Percentiles rank a stretch among this genome's conserved stretches.
These are phyloP conservation scores for Huntiella decipiens DNA, from an alignment of 2,329 filamentous ascomycete species.

Conservation along the genomic window DNA sequence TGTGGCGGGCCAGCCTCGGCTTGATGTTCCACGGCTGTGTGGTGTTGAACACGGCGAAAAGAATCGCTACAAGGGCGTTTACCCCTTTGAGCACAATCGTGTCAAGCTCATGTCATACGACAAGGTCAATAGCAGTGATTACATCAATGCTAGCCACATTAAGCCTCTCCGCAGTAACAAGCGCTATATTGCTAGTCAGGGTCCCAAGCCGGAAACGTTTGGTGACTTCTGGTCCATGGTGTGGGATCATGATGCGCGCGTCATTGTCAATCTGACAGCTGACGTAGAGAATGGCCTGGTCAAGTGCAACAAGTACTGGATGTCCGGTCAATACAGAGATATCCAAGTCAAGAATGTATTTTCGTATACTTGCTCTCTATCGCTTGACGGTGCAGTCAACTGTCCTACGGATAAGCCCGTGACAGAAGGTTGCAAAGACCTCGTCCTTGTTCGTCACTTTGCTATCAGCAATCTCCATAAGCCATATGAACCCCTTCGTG, in stretches of 20 bases:
- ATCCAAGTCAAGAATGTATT: slow-evolving; percentile 59
- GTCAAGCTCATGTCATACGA: slow-evolving; percentile 49
- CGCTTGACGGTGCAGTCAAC: slow-evolving; percentile 28
- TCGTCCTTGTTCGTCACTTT: slow-evolving; percentile 73
- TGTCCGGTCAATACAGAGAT: slow-evolving; percentile 54
- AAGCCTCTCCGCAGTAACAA: slow-evolving; percentile 68
- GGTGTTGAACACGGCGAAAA: slow-evolving; percentile 89
- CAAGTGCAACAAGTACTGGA: slow-evolving; percentile 93
- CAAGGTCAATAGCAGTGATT: slow-evolving; percentile 53
- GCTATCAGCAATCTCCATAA: slow-evolving; percentile 56
- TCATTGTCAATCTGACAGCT: slow-evolving; percentile 91
- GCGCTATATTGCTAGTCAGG: slow-evolving; percentile 88
- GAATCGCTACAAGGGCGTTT: slow-evolving; percentile 95
- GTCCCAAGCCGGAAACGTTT: slow-evolving; percentile 80
- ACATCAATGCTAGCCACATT: slow-evolving; percentile 85
- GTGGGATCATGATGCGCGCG: slow-evolving; percentile 89
- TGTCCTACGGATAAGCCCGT: slow-evolving; percentile 14
- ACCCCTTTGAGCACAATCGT: slow-evolving; percentile 84
- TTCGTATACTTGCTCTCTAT: slow-evolving; percentile 64
- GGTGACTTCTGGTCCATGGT: slow-evolving; percentile 95
- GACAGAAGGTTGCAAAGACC: slow-evolving; percentile 39
- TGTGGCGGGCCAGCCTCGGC: slow-evolving; percentile 17
- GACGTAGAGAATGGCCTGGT: slow-evolving; percentile 83
- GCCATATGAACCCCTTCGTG: slow-evolving; percentile 71
- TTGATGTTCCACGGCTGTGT: slow-evolving; percentile 40